These are phyloP conservation scores for Chrysophaeum taylorii DNA, from an alignment of 352 stramenopile species.

Conservation along the genomic window DNA sequence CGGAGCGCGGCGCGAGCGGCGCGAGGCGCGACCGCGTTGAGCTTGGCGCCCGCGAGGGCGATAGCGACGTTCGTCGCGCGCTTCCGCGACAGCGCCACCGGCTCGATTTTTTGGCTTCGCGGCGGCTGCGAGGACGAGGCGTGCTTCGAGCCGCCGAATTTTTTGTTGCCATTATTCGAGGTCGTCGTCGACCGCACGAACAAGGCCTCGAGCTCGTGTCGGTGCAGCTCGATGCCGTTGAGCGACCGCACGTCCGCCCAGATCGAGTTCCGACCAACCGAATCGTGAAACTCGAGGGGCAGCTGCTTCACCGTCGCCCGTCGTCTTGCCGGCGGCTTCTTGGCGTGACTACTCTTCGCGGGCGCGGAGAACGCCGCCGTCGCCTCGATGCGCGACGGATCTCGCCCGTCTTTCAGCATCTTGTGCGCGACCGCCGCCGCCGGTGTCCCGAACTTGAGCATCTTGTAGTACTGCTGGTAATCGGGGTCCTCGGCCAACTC, in stretches of 20 bases:
- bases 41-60: background rate
- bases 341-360: background rate
- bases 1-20: background rate
- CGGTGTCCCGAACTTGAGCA: slow-evolving; percentile 75
- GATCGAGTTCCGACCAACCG: background rate
- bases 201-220: background rate
- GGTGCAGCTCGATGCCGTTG: slow-evolving; percentile 1
- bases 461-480: slow-evolving; percentile 72
- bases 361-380: background rate
- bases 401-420: slow-evolving; percentile 68
- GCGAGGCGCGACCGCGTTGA: background rate
- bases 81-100: background rate
- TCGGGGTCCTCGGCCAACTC: slow-evolving; percentile 33
- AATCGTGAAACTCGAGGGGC: slow-evolving; percentile 2
- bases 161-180: background rate
- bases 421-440: slow-evolving; percentile 76
- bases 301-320: slow-evolving; percentile 3
- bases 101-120: background rate
- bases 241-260: background rate
- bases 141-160: background rate
- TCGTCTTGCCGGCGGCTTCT: background rate
- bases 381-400: slow-evolving; percentile 38
- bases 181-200: background rate
- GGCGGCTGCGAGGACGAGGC: no score
- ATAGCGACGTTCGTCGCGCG: slow-evolving; percentile 10